Evolutionary conservation across 2,329 filamentous ascomycete species (phyloP).

Genomic region (Trichoderma simmonsii): DNA sequence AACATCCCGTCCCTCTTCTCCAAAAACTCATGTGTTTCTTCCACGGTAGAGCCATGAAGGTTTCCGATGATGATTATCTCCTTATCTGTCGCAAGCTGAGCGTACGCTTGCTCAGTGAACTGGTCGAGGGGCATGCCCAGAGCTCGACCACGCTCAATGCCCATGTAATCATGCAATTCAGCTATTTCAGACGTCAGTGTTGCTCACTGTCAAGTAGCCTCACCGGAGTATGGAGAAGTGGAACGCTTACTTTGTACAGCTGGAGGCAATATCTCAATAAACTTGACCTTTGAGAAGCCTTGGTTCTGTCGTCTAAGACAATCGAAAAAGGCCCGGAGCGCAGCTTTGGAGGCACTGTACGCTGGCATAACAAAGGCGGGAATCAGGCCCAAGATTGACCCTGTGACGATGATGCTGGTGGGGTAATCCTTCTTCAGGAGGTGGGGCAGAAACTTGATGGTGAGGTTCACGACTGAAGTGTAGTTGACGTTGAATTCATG

Average conservation of each 20-base stretch:
- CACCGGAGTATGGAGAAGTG: background rate
- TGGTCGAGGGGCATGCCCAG: conserved; percentile 14
- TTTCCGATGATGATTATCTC: conserved; percentile 7
- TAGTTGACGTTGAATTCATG: conserved; percentile 24
- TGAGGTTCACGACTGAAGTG: conserved; percentile 23
- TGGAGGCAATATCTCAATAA: conserved; percentile 24
- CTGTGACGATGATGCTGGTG: conserved; percentile 23
- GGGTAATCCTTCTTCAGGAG: conserved; percentile 19
- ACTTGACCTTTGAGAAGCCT: conserved; percentile 17
- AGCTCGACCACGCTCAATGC: conserved; percentile 1
- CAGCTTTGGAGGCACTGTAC: conserved; percentile 25
- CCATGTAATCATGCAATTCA: conserved; percentile 13
- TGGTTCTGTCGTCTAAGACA: conserved; percentile 23
- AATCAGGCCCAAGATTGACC: conserved; percentile 21
- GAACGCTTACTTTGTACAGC: conserved; percentile 22
- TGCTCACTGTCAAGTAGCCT: background rate
- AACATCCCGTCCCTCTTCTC: background rate
- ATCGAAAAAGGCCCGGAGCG: conserved; percentile 23
- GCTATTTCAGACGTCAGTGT: background rate
- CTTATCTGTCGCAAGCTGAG: conserved; percentile 3
- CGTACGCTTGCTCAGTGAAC: conserved; percentile 9
- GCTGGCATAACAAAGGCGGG: conserved; percentile 22
- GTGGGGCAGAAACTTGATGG: conserved; percentile 23
- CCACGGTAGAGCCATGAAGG: background rate
- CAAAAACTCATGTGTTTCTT: background rate